These are phyloP conservation scores for Fusarium succisae DNA, from an alignment of 2,329 filamentous ascomycete genomes.

Conservation along the genomic window DNA sequence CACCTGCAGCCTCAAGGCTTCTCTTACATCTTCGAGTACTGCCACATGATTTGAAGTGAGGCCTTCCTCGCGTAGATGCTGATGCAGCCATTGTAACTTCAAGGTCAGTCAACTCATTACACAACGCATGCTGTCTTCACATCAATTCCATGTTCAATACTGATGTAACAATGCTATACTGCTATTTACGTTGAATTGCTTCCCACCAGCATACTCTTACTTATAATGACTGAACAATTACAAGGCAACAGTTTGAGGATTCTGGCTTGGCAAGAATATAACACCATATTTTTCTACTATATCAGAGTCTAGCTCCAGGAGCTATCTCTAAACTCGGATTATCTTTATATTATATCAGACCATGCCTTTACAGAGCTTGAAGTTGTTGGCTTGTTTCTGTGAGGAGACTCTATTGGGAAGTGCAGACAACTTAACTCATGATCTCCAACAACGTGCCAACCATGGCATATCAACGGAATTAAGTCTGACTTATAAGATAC, in stretches of 20 bases:
- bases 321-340: accelerated
- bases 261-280: accelerated
- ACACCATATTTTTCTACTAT: no score
- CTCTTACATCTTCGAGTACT: no score
- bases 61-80: not conserved
- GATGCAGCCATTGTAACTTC: not conserved
- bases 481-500: accelerated
- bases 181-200: not conserved
- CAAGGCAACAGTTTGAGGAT: not conserved
- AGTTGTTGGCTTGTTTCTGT: accelerated
- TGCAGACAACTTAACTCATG: not conserved
- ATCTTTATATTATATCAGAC: not conserved
- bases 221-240: not conserved
- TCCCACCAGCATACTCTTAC: not conserved
- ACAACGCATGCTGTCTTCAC: no score
- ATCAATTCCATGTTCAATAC: no score
- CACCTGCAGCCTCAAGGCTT: not conserved
- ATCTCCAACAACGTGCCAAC: not conserved
- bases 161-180: accelerated
- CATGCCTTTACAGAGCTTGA: accelerated
- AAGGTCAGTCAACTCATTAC: not conserved
- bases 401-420: accelerated
- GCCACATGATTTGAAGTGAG: not conserved
- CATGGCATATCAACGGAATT: not conserved
- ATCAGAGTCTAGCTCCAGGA: accelerated